Conservation (phyloP, 805 yeast genomes). For the Metschnikowia reukaufii region DNA sequence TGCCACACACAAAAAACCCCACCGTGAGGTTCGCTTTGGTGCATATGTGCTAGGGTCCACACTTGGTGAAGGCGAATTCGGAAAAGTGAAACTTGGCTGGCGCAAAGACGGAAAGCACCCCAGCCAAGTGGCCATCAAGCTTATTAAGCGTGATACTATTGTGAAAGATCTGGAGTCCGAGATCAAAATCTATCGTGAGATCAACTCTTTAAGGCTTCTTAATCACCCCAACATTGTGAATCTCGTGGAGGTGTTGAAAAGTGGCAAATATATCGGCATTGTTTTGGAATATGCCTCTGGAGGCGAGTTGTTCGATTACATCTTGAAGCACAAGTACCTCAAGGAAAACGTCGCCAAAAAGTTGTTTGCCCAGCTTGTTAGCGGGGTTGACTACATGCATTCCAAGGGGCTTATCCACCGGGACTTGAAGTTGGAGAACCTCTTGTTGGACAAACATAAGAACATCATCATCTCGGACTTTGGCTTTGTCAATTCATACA, state of each 20-base stretch:
- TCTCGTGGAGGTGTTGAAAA: slow-evolving; percentile 88
- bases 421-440: slow-evolving; percentile 73
- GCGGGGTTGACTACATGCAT: slow-evolving; percentile 90
- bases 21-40: slow-evolving; percentile 81
- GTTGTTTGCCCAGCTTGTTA: slow-evolving; percentile 86
- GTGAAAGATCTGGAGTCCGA: slow-evolving; percentile 84
- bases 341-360: slow-evolving; percentile 86
- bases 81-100: slow-evolving; percentile 97
- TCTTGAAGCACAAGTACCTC: slow-evolving; percentile 78
- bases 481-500: slow-evolving; percentile 91
- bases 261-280: slow-evolving; percentile 93
- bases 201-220: slow-evolving; percentile 80
- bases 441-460: slow-evolving; percentile 78
- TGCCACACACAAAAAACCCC: slow-evolving; percentile 19
- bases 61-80: slow-evolving; percentile 97
- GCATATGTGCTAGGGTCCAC: slow-evolving; percentile 89
- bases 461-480: slow-evolving; percentile 87
- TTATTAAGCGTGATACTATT: slow-evolving; percentile 85
- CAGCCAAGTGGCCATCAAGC: slow-evolving; percentile 88
- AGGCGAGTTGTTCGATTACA: slow-evolving; percentile 93
- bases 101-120: slow-evolving; percentile 77
- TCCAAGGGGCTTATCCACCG: slow-evolving; percentile 78
- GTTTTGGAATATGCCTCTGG: slow-evolving; percentile 97
- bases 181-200: slow-evolving; percentile 87
- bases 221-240: slow-evolving; percentile 93